phyloP scores from a whole-genome alignment of 169 alveolate species.

The Eimeria maxima region DNA sequence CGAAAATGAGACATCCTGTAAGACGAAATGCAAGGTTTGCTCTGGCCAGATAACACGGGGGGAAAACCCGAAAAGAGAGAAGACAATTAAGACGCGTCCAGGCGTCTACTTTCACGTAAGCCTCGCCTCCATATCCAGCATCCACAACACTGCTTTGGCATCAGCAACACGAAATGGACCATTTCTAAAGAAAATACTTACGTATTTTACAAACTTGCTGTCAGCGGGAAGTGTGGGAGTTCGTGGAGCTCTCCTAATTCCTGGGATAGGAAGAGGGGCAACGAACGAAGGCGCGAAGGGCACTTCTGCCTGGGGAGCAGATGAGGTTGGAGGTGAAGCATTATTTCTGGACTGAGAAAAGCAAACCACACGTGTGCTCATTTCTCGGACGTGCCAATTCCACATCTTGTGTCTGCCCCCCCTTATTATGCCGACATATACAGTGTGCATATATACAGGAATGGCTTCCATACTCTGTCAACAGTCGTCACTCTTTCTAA shows the following conservation, averaged over 20 bases:
- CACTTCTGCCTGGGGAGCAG: neutral
- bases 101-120: neutral
- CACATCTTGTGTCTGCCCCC: neutral
- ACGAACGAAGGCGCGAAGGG: slow-evolving; percentile 56
- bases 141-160: neutral
- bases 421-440: neutral
- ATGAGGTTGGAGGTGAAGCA: neutral
- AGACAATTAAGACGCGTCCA: neutral
- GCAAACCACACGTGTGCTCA: neutral
- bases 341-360: neutral
- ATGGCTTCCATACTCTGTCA: too few relatives aligned
- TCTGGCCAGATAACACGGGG: neutral
- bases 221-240: slow-evolving; percentile 71
- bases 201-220: slow-evolving; percentile 40
- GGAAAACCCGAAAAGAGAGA: neutral
- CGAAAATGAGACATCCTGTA: neutral
- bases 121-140: neutral
- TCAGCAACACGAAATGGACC: neutral
- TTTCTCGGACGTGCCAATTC: neutral
- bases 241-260: slow-evolving; percentile 72
- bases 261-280: slow-evolving; percentile 63
- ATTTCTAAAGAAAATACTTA: neutral
- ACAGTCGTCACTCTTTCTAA: neutral
- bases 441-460: neutral
- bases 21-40: neutral